Conservation (phyloP, 2,329 filamentous ascomycete species). For the Diaporthe amygdali region DNA sequence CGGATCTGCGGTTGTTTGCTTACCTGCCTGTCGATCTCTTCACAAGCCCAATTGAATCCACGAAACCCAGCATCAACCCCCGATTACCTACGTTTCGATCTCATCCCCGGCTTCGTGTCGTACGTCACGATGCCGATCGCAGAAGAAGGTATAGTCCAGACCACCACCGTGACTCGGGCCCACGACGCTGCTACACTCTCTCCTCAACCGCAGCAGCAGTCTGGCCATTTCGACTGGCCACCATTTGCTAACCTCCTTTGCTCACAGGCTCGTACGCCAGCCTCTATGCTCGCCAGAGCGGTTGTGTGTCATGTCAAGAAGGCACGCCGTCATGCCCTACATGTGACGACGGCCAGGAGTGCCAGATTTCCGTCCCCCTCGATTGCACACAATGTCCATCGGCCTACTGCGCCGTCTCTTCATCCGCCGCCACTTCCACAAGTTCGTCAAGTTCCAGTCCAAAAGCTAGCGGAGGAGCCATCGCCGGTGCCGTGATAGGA, state of each 20-base stretch:
- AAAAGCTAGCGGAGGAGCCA: slow-evolving; percentile 75
- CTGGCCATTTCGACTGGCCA: not conserved
- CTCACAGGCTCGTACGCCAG: slow-evolving; percentile 30
- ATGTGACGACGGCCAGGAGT: slow-evolving; percentile 48
- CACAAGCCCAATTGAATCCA: not conserved
- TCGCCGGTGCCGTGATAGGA: slow-evolving; percentile 89
- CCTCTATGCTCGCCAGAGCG: slow-evolving; percentile 45
- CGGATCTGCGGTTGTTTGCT: slow-evolving; percentile 18
- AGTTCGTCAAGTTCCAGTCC: slow-evolving; percentile 41
- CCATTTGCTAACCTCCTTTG: slow-evolving; percentile 8
- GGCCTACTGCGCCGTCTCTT: slow-evolving; percentile 48
- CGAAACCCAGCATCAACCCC: not conserved
- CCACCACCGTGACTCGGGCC: not conserved
- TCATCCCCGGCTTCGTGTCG: not conserved
- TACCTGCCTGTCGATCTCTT: slow-evolving; percentile 24
- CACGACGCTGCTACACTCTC: not conserved
- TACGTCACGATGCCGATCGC: slow-evolving; percentile 21
- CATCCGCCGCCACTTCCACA: slow-evolving; percentile 26
- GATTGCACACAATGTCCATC: slow-evolving; percentile 53
- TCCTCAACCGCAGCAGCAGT: not conserved
- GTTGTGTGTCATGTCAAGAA: slow-evolving; percentile 53
- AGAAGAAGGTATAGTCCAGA: slow-evolving; percentile 15
- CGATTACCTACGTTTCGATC: not conserved
- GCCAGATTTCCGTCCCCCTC: slow-evolving; percentile 50
- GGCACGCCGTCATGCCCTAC: slow-evolving; percentile 48